These are phyloP conservation scores for Pisolithus sp. DNA, from an alignment of 768 basidiomycete genomes.

Conservation along the genomic window DNA sequence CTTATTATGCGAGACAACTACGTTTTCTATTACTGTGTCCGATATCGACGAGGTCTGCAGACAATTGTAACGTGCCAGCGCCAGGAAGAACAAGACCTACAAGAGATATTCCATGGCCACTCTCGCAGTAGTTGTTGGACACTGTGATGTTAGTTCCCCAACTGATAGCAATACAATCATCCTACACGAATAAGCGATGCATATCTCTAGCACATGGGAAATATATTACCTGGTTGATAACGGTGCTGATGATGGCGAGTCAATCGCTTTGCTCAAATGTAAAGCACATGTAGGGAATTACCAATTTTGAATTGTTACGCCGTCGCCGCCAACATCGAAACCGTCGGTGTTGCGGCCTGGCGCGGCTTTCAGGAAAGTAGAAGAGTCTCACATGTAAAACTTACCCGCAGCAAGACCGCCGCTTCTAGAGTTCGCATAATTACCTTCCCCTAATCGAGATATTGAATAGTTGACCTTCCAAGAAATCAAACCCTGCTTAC, in stretches of 20 bases:
- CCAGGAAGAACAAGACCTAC: constrained; percentile 4
- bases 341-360: constrained; percentile 46
- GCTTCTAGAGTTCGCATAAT: constrained; percentile 46
- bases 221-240: constrained; percentile 19
- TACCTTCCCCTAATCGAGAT: constrained; percentile 41
- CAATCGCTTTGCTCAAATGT: no score
- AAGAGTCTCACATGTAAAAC: not conserved
- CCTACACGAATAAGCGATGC: constrained; percentile 25
- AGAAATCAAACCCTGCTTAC: constrained; percentile 28
- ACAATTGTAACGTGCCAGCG: not conserved
- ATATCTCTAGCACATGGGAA: not conserved
- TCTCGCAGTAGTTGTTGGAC: constrained; percentile 45
- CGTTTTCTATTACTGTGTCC: constrained; percentile 37
- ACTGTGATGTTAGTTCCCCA: constrained; percentile 40
- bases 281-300: not conserved
- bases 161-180: constrained; percentile 59
- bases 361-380: not conserved
- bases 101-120: constrained; percentile 62
- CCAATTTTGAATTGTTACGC: constrained; percentile 28
- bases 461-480: not conserved
- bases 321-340: constrained; percentile 37
- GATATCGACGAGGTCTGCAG: constrained; percentile 50
- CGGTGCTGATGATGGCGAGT: constrained; percentile 6
- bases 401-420: constrained; percentile 42
- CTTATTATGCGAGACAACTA: constrained; percentile 46